Evolutionary conservation across 768 basidiomycete genomes (phyloP), one percentile per base, ranked within the genome.

Genomic region (Cystobasidiopsis lactophilus): DNA sequence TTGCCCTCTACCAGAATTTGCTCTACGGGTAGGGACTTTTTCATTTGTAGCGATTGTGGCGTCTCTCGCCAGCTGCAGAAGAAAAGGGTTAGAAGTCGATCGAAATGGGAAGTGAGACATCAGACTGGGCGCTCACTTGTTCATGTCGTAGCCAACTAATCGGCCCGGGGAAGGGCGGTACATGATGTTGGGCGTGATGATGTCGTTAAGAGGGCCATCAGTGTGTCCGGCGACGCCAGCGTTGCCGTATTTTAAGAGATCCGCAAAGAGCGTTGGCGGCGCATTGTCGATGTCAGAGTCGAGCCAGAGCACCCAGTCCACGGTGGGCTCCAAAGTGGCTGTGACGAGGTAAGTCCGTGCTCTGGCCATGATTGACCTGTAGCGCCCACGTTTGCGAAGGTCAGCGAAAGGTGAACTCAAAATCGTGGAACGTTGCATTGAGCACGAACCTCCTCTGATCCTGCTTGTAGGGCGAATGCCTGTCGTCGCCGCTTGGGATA

Each of bases 261-360:
- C 52, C 35, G 59, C 35, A n/a, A 61, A 23, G 24, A 61, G 23
- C 3, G 29, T 21, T 35, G 52, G 50, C 33, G 57, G 50, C 24
- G 51, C 50, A 14, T 59, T 56, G 31, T 51, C 52, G 24, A 61
- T 27, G 27, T 61, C 60, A 29, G 56, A 52, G 31, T 61, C 60
- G 29, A 59, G 37, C 60, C 60, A 61, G 9, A 61, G 45, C 5
- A 40, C 60, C 56, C 56, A 59, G 31, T 61, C 60, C 9, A 57
- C 56, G 2, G 48, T 26, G 5, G 53, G 53, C 30, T 54, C 46
- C 18, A 58, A 51, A 3, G 57, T 56, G 3, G 57, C 48, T 7
- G 55, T 55, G 19, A 58, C 49, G 13, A 58, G 57, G 40, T 43
- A 56, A 10, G 57, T 56, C 9, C 57, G 50, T 7, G 55, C 53